Evolutionary conservation across 495 filamentous ascomycete genomes (phyloP), one percentile per base, ranked within the genome.

Genomic region (Sabuloglossum arenarium): DNA sequence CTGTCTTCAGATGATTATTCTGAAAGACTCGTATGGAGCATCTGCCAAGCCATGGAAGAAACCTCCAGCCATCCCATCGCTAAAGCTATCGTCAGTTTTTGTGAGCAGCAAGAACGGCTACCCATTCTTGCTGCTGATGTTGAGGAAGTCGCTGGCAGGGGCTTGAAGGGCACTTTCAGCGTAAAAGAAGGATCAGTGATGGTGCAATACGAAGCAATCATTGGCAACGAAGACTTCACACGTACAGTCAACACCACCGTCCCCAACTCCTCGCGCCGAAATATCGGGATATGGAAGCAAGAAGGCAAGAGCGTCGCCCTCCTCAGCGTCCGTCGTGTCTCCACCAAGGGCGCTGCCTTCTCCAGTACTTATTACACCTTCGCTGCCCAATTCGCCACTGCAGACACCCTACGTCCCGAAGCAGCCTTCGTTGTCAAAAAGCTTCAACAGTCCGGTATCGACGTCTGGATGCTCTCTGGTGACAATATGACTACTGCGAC

Each of bases 391-490:
- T 74, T 81, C 58, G 70, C 78, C 16, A 76, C 77, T 60, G 70
- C 79, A 0, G 90, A 97, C 62, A 80, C 85, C 1, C 73, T 95
- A 59, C 85, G 91, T 3, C 78, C 81, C 3, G 86, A 93, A 64
- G 80, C 90, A 0, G 64, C 71, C 21, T 59, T 65, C 6, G 77
- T 90, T 29, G 77, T 96, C 61, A 63, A 67, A 6, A 70, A 80
- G n/a, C 79, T 97, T 6, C 75, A 79, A 55, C 66, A 76, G 24
- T 75, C 73, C 27, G 76, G 76, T 56, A 80, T 86, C 54, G 73
- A 77, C 2, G 84, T 94, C 27, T 95, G 81, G 78, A 94, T 97
- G 86, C 81, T 94, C 46, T 91, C 88, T 3, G 90, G 90, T 16
- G 90, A 97, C 66, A 84, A 84, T 59, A 73, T 74, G 1, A 76